A percentile compares a stretch with the other conserved stretches of the same genome.
These are phyloP conservation scores for Hyphodiscus hymeniophilus DNA, from an alignment of 495 filamentous ascomycete species.

Conservation along the genomic window DNA sequence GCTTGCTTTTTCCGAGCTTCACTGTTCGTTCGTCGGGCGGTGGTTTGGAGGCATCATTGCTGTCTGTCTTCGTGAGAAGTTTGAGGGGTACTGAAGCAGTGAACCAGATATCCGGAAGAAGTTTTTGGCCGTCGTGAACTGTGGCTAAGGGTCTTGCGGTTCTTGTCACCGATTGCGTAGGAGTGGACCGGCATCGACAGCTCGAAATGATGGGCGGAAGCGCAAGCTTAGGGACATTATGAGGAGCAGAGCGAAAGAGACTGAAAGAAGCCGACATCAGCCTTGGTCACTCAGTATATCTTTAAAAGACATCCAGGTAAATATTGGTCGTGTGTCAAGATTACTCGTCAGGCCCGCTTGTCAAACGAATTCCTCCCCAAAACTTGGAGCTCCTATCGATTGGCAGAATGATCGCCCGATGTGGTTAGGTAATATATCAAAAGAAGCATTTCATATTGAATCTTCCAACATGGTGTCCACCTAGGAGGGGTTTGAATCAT, in stretches of 20 bases:
- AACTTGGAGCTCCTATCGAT: not conserved
- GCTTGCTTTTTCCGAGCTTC: constrained; percentile 83
- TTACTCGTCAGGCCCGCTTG: too few relatives aligned
- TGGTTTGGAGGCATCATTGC: constrained; percentile 15
- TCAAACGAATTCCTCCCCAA: too few relatives aligned
- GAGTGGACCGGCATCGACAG: constrained; percentile 2
- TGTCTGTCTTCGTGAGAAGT: constrained; percentile 5
- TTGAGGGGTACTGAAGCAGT: constrained; percentile 14
- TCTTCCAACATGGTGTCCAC: too few relatives aligned
- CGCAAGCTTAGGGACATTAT: constrained; percentile 13
- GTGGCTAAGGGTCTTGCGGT: constrained; percentile 18
- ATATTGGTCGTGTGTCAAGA: too few relatives aligned
- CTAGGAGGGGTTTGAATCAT: too few relatives aligned
- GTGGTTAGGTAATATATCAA: not conserved
- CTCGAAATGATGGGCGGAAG: not conserved
- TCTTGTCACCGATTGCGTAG: not conserved
- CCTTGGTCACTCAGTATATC: constrained; percentile 4
- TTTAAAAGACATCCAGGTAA: constrained; percentile 18
- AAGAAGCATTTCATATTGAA: too few relatives aligned
- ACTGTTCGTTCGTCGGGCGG: constrained; percentile 69
- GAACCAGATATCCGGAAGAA: constrained; percentile 21
- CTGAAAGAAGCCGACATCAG: constrained; percentile 21
- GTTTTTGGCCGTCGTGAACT: constrained; percentile 13
- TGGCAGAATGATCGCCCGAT: constrained; percentile 1
- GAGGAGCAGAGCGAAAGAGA: constrained; percentile 14